Evolutionary conservation across 1,139 yeast species (phyloP), one percentile per base, ranked within the genome.

Genomic region (Diutina pseudorugosa): DNA sequence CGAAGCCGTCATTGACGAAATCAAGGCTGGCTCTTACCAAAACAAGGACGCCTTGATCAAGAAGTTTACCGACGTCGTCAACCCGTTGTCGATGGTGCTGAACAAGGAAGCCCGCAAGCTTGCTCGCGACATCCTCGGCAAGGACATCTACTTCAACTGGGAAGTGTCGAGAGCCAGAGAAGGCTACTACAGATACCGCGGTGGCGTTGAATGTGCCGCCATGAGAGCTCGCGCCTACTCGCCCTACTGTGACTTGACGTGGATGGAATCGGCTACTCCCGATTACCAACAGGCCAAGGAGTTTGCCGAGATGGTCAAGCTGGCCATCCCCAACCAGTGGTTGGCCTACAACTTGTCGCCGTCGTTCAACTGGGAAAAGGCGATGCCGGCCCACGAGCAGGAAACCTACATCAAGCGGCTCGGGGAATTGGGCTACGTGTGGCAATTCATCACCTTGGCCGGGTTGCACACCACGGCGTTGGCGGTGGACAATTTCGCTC

Each of bases 231-330:
- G 96, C 66, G 95, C 96, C 47, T 93, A 78, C 68, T 91, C 96
- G 55, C 97, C 97, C 59, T 91, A 85, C 70, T 90, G 95, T 54
- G 98, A 93, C 71, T 78, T 93, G 75, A 85, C 91, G 62, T 93
- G 98, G 98, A 91, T 93, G 98, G 98, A 93, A 76, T 86, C 96
- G 57, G 93, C 94, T 70, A 80, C 88, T 61, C 98, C 98, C 62
- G 96, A 90, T 70, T 91, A 79, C 72, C 79, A 75, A 56, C 98
- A 93, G 75, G 98, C 98, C 59, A 81, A 85, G 72, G 96, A 90
- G 71, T 93, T 91, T 64, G 95, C 97, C 55, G 86, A 82, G 47
- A 97, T 97, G 65, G 95, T 90, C 62, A 83, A 83, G 69, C 78
- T 82, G 51, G 77, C 77, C 57, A 85, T 69, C 70, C 98, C 98